These are phyloP conservation scores for Tulasnella sp. DNA, from an alignment of 768 basidiomycete species.

Conservation along the genomic window DNA sequence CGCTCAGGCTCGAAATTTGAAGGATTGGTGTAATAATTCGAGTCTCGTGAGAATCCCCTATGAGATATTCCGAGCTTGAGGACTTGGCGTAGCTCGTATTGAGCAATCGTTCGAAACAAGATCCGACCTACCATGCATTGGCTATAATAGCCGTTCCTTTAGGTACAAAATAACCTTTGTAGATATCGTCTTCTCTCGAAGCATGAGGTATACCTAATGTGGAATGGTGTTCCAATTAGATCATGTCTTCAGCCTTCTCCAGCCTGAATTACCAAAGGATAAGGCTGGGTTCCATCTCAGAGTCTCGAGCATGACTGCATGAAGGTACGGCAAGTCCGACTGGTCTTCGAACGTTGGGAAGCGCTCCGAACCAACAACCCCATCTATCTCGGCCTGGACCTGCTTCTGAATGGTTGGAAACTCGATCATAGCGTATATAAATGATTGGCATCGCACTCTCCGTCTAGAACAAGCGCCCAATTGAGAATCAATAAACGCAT, in stretches of 20 bases:
- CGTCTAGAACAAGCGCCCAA: neutral
- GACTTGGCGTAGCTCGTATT: neutral
- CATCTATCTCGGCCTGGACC: slow-evolving; percentile 44
- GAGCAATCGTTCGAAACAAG: neutral
- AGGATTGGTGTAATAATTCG: neutral
- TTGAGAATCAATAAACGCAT: no score
- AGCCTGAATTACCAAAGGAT: slow-evolving; percentile 29
- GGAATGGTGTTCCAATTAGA: neutral
- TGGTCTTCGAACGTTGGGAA: slow-evolving; percentile 41
- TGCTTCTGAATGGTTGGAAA: slow-evolving; percentile 31
- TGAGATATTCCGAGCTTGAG: no score
- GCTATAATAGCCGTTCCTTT: slow-evolving; percentile 11
- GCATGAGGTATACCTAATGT: neutral
- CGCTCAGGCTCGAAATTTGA: neutral
- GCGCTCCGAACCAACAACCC: slow-evolving; percentile 37
- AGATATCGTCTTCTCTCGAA: slow-evolving; percentile 24
- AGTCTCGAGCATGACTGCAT: slow-evolving; percentile 43
- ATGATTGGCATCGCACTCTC: neutral
- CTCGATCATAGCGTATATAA: neutral
- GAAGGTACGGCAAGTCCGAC: slow-evolving; percentile 40
- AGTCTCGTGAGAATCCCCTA: neutral
- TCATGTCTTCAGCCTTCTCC: neutral
- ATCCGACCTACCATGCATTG: neutral
- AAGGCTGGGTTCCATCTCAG: slow-evolving; percentile 35
- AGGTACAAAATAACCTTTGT: slow-evolving; percentile 21